phyloP scores from a whole-genome alignment of 441 rosid genomes.

The Adansonia madagascariensis region DNA sequence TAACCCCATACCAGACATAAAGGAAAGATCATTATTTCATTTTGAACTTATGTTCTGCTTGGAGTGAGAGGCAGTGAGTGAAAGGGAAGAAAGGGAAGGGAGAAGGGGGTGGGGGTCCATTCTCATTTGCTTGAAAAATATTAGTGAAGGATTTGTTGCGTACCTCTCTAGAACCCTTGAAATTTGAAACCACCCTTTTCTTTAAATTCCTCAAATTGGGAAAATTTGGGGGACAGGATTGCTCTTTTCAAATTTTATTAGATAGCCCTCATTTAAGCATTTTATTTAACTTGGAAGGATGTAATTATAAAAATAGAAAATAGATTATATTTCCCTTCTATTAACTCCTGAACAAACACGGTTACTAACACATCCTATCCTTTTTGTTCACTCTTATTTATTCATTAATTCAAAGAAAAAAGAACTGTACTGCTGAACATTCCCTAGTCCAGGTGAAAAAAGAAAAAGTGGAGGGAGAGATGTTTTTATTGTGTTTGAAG shows the following conservation, averaged over 20 bases:
- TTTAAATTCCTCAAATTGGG: conserved; percentile 15
- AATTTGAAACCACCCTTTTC: background rate
- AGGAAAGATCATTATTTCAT: conserved; percentile 11
- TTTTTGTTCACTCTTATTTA: background rate
- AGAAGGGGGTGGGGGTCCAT: background rate
- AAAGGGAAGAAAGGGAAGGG: background rate
- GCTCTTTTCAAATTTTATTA: background rate
- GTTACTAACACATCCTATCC: background rate
- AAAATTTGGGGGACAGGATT: background rate
- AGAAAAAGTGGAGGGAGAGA: background rate
- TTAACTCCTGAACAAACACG: background rate
- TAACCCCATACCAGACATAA: background rate
- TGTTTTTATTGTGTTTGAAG: background rate
- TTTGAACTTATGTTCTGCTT: conserved; percentile 4
- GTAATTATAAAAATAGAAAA: background rate
- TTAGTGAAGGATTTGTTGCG: background rate
- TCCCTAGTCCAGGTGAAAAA: background rate
- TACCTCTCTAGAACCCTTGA: conserved; percentile 6
- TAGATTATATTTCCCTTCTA: too few species aligned
- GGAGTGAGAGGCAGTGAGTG: background rate
- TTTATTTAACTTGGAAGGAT: conserved; percentile 1
- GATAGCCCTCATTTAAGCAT: conserved; percentile 11
- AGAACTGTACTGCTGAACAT: background rate
- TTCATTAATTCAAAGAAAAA: background rate
- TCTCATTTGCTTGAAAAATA: conserved; percentile 10